These are phyloP conservation scores for Aspergillus saccharolyticus DNA, from an alignment of 495 filamentous ascomycete species.

Conservation along the genomic window DNA sequence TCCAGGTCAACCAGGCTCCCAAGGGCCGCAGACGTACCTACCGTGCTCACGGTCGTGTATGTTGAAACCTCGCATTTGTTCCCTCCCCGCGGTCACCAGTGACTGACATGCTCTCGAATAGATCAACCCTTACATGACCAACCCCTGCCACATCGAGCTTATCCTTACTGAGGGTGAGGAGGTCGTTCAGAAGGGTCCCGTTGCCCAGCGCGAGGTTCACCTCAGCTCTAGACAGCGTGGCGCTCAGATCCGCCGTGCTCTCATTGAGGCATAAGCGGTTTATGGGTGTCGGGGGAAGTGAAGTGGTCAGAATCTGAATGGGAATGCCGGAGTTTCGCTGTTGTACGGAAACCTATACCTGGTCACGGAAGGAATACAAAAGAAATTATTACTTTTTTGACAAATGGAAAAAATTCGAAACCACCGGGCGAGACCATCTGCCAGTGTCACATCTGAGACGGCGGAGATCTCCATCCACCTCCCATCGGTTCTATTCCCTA, in stretches of 20 bases:
- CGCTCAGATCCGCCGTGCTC: constrained; percentile 67
- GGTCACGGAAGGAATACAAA: constrained; percentile 40
- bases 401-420: constrained; percentile 32
- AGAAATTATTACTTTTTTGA: constrained; percentile 21
- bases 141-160: constrained; percentile 99
- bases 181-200: constrained; percentile 72
- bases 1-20: constrained; percentile 99
- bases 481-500: neutral
- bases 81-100: neutral
- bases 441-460: constrained; percentile 1
- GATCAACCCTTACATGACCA: constrained; percentile 99
- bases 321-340: constrained; percentile 32
- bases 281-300: constrained; percentile 26
- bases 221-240: constrained; percentile 88
- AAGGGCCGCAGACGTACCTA: constrained; percentile 98
- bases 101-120: constrained; percentile 27
- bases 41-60: constrained; percentile 98
- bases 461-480: neutral
- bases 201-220: constrained; percentile 56
- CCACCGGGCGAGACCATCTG: constrained; percentile 12
- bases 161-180: constrained; percentile 96
- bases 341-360: constrained; percentile 38
- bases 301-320: constrained; percentile 28
- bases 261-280: constrained; percentile 67
- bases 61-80: constrained; percentile 32